Evolutionary conservation across 2,329 filamentous ascomycete species (phyloP), one percentile per base, ranked within the genome.

Genomic region (Graphiopsis chlorocephala): DNA sequence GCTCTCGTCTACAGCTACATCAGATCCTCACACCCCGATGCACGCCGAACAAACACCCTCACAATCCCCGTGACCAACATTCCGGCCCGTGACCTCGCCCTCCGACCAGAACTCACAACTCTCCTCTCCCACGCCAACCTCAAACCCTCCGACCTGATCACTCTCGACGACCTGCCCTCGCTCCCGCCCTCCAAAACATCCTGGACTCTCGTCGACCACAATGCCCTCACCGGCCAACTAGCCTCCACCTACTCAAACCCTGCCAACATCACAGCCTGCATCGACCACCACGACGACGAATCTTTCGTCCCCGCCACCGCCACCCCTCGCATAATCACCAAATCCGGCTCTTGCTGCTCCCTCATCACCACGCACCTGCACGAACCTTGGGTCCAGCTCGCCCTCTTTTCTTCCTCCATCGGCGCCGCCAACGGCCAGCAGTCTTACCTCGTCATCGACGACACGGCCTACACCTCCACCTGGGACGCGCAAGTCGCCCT

Each of bases 241-340:
- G 84, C 82, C 17, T 56, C 71, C 31, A 26, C 31, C 20, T 64
- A 53, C 63, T 26, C 63, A 17, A 1, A 10, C 29, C 33, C 59
- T 25, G 77, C 74, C 42, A 76, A 80, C 17, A 91, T 86, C 72
- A 77, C 78, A 0, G 66, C 73, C 4, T 88, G 88, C 68, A 84
- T 95, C 62, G 91, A 95, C 76, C 91, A 95, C 77, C 92, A 95
- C 74, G 87, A 85, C 0, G 91, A 95, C 67, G 91, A 95, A 72
- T 75, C 80, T 6, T 78, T 74, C 7, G 79, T 92, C 0, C 75
- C 83, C 0, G 42, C 72, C 57, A 78, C 83, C 12, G 79, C 78
- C 0, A 76, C 82, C 6, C 86, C 87, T 1, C 82, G 90, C 20
- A 78, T 92, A 1, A 82, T 95, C 23, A 81, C 85, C 67, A 87